phyloP scores from a whole-genome alignment of 2,329 filamentous ascomycete species.

The Aspergillus eucalypticola region DNA sequence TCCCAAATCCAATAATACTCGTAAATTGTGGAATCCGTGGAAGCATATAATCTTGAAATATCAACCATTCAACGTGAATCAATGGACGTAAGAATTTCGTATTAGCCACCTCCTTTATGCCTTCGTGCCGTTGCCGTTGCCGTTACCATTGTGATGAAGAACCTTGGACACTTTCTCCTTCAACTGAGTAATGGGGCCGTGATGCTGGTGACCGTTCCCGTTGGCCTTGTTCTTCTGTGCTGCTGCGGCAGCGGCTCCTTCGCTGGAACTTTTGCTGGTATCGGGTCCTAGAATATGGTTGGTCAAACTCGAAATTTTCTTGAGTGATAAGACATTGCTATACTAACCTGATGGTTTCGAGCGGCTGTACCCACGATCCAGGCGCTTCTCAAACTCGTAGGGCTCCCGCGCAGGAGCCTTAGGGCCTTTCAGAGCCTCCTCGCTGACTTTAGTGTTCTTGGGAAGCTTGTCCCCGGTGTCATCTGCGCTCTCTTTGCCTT shows the following conservation, averaged over 20 bases:
- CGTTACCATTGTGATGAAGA: constrained; percentile 3
- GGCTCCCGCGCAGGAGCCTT: constrained; percentile 25
- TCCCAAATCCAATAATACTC: too few species aligned
- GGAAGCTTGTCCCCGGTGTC: neutral
- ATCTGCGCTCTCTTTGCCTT: neutral
- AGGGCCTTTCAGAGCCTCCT: constrained; percentile 34
- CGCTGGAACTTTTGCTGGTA: neutral
- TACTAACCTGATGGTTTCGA: constrained; percentile 1
- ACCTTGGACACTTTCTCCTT: constrained; percentile 39
- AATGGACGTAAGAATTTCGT: too few species aligned
- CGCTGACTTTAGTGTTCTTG: constrained; percentile 23
- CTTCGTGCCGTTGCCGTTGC: neutral
- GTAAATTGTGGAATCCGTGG: too few species aligned
- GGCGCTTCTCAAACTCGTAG: constrained; percentile 33
- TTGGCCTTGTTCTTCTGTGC: neutral
- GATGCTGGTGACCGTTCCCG: constrained; percentile 5
- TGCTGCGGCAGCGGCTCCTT: neutral
- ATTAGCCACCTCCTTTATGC: too few species aligned
- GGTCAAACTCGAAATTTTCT: neutral
- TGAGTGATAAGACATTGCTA: too few species aligned
- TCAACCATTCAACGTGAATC: too few species aligned
- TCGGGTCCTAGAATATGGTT: neutral
- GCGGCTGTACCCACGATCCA: constrained; percentile 12
- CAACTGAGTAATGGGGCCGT: constrained; percentile 24
- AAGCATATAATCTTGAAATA: too few species aligned